Evolutionary conservation across 176 grass and related monocot species (phyloP).

Genomic region (Ensete ventricosum): DNA sequence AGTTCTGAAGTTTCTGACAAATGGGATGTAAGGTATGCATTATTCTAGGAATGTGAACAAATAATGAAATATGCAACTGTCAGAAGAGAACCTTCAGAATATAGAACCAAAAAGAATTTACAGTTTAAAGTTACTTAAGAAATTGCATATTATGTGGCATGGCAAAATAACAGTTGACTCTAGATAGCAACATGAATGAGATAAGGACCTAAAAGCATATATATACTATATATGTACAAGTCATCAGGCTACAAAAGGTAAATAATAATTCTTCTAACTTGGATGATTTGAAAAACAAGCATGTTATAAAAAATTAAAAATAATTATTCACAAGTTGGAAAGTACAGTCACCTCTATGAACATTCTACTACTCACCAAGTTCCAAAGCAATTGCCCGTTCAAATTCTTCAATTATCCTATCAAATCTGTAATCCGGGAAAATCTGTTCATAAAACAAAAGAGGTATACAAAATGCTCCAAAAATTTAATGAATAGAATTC

Average conservation of each 20-base stretch:
- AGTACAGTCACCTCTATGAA: slow-evolving; percentile 4
- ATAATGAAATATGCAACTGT: too few relatives aligned
- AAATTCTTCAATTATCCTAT: slow-evolving; percentile 73
- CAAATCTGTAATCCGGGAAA: slow-evolving; percentile 90
- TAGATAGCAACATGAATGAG: not conserved
- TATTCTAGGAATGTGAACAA: too few relatives aligned
- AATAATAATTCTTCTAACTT: not conserved
- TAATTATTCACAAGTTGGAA: slow-evolving; percentile 9
- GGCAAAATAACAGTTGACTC: not conserved
- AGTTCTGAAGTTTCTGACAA: too few relatives aligned
- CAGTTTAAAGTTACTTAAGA: not conserved
- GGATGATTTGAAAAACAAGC: not conserved
- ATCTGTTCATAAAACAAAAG: slow-evolving; percentile 38
- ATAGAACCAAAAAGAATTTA: too few relatives aligned
- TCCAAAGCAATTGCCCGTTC: slow-evolving; percentile 75
- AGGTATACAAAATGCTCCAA: slow-evolving; percentile 5
- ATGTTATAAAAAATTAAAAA: not conserved
- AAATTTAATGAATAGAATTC: not conserved
- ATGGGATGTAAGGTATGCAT: too few relatives aligned
- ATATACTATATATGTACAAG: not conserved
- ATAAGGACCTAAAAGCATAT: not conserved
- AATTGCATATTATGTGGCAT: not conserved
- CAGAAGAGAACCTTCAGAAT: too few relatives aligned
- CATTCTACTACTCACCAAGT: slow-evolving; percentile 47
- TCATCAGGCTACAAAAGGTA: not conserved